Percentiles rank a stretch among this genome's conserved stretches.
These are phyloP conservation scores for Pythium apleroticum DNA, from an alignment of 352 stramenopile species.

Conservation along the genomic window DNA sequence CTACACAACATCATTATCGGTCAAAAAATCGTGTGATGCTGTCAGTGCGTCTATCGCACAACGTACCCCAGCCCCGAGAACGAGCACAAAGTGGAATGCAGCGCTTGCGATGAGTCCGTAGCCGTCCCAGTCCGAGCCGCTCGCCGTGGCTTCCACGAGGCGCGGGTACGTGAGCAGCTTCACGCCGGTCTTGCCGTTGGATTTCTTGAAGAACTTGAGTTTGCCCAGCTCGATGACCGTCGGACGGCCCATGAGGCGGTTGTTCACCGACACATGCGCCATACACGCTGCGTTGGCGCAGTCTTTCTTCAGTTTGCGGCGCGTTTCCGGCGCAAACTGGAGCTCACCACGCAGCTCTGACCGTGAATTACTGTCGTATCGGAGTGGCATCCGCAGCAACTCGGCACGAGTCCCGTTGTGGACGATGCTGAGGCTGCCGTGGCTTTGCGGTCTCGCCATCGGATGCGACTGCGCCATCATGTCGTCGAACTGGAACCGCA, in stretches of 20 bases:
- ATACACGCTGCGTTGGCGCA: constrained; percentile 20
- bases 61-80: constrained; percentile 20
- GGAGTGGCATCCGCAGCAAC: constrained; percentile 15
- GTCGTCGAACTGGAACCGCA: constrained; percentile 27
- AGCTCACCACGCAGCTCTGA: constrained; percentile 15
- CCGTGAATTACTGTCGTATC: constrained; percentile 7
- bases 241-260: constrained; percentile 17
- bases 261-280: constrained; percentile 19
- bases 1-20: constrained; percentile 9
- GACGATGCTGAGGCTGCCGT: constrained; percentile 17
- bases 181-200: constrained; percentile 17
- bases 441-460: constrained; percentile 10
- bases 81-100: constrained; percentile 21
- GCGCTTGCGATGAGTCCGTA: constrained; percentile 11
- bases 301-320: constrained; percentile 10
- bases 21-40: too few species aligned
- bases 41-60: too few species aligned
- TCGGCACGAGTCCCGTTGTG: constrained; percentile 20
- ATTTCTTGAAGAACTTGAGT: constrained; percentile 21
- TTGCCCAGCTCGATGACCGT: constrained; percentile 23
- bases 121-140: constrained; percentile 6
- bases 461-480: constrained; percentile 13
- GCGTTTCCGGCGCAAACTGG: constrained; percentile 11
- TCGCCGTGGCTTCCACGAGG: constrained; percentile 1
- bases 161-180: constrained; percentile 21